phyloP scores from a whole-genome alignment of 2,329 filamentous ascomycete genomes.

The Didymella keratinophila region DNA sequence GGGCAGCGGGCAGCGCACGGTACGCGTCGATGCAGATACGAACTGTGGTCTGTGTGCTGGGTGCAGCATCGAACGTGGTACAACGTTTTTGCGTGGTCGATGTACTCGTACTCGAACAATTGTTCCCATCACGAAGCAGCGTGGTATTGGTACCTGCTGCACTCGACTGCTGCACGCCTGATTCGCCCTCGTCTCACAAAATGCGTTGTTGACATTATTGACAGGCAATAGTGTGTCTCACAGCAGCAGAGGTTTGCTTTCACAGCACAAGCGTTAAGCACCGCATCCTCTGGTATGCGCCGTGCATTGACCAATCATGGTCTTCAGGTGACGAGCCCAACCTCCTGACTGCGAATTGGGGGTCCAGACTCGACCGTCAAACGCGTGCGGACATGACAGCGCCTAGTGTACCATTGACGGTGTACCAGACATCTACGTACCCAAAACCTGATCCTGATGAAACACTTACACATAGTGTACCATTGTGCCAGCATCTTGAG shows the following conservation, averaged over 20 bases:
- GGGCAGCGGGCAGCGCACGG: conserved; percentile 12
- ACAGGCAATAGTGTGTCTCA: conserved; percentile 10
- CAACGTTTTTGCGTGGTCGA: conserved; percentile 6
- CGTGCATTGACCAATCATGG: conserved; percentile 11
- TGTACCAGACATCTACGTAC: conserved; percentile 6
- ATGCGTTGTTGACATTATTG: conserved; percentile 16
- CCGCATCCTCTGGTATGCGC: conserved; percentile 12
- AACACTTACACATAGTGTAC: conserved; percentile 14
- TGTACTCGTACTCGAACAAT: background rate
- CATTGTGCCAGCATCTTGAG: conserved; percentile 1
- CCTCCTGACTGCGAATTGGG: background rate
- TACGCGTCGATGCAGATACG: conserved; percentile 3
- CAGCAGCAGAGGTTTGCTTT: conserved; percentile 1
- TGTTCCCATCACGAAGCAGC: conserved; percentile 5
- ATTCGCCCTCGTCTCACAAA: background rate
- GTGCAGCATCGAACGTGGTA: conserved; percentile 10
- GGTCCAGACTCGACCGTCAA: background rate
- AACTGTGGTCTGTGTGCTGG: conserved; percentile 5
- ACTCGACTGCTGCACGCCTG: conserved; percentile 4
- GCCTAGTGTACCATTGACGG: conserved; percentile 12
- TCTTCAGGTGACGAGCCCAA: background rate
- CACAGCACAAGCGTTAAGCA: conserved; percentile 3
- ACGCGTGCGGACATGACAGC: conserved; percentile 13
- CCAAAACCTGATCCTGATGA: conserved; percentile 11
- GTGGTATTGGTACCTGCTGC: conserved; percentile 10